Evolutionary conservation across 345 rosid genomes (phyloP).

Genomic region (Rubroshorea leprosula): DNA sequence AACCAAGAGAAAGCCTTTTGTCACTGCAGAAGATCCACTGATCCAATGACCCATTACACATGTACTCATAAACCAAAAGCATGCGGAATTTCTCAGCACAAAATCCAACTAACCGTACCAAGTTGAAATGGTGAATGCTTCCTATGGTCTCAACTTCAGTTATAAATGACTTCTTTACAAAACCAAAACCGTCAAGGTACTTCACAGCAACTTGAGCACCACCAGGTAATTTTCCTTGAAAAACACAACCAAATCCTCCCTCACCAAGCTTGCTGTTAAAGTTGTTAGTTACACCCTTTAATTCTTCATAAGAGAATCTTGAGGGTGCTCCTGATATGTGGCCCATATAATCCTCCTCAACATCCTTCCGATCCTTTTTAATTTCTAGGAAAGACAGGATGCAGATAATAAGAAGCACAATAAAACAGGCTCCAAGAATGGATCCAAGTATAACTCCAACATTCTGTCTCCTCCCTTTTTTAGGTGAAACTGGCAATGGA

Average conservation of each 20-base stretch:
- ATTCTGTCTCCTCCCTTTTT: background rate
- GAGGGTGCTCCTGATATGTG: conserved; percentile 1
- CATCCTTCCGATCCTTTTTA: background rate
- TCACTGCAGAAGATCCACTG: background rate
- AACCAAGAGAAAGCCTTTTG: background rate
- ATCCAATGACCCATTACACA: background rate
- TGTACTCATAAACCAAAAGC: background rate
- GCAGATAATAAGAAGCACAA: conserved; percentile 4
- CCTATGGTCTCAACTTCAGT: background rate
- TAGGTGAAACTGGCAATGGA: background rate
- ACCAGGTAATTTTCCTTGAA: background rate
- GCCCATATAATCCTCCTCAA: background rate
- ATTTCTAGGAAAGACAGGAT: background rate
- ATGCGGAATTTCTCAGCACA: background rate
- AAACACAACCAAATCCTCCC: conserved; percentile 10
- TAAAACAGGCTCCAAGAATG: background rate
- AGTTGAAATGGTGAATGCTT: background rate
- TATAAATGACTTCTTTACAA: background rate
- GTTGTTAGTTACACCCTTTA: conserved; percentile 2
- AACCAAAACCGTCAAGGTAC: background rate
- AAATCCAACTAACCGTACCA: background rate
- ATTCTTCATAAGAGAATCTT: conserved; percentile 12
- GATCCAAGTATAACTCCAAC: background rate
- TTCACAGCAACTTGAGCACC: conserved; percentile 7
- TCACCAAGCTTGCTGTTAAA: conserved; percentile 10